Base-by-base conservation (phyloP, 148 eudicot species). In the Fallopia convolvulus region DNA sequence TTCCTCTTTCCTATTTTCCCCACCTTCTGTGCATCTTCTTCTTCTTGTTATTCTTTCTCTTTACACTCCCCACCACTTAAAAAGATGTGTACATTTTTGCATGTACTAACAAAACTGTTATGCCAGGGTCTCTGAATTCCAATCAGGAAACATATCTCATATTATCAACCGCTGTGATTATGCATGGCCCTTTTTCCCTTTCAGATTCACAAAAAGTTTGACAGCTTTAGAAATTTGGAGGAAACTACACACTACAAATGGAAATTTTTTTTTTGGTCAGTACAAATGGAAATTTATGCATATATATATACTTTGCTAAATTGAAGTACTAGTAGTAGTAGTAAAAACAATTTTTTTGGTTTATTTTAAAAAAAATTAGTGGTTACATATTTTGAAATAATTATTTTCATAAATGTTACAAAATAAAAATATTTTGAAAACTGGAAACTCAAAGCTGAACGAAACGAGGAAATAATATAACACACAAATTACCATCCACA, bases 71-170 rank as follows among this genome's bases (percentile, higher is more conserved):
- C 61, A 55, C 61, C 61, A 18, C 26, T n/a, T 18, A 5, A 55
- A 55, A 20, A 63, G 32, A 18, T 11, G 9, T 55, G 21, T 55
- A 55, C 70, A 61, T 61, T 61, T 61, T 23, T 61, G 70, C 39
- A 61, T 68, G 46, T 68, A 17, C 46, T 68, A 36, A 33, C 72
- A 68, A 68, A 68, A 68, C 72, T 68, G 72, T 68, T 68, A 68
- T 39, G 12, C 44, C 72, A 68, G 72, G 72, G 72, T 39, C 46
- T 36, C 72, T 68, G 44, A 33, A 33, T 68, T 68, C 46, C 72
- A 36, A 17, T 68, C 44, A 68, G 44, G 72, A 36, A 68, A 36
- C 72, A 68, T 33, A 39, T 33, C n/a, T 68, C 46, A 3, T 39
- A 65, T 65, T 41, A 39, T 68, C 46, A 68, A 36, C 72, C 14